phyloP scores from a whole-genome alignment of 305 asterid genomes.

The Solanum hybrid region DNA sequence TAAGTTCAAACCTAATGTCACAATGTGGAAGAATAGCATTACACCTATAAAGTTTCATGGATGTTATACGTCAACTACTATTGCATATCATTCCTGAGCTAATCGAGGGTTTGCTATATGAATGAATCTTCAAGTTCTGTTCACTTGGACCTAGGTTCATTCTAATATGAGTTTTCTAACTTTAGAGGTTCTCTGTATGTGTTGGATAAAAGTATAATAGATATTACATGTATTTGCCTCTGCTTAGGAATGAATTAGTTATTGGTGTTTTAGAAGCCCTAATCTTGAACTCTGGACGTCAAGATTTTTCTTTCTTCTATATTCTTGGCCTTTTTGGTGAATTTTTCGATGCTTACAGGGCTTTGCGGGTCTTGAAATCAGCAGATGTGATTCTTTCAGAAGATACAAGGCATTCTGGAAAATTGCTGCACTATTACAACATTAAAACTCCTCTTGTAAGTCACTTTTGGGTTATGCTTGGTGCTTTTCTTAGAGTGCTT shows the following conservation, averaged over 20 bases:
- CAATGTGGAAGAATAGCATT: background rate
- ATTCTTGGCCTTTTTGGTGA: background rate
- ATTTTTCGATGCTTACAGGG: conserved; percentile 36
- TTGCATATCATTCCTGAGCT: background rate
- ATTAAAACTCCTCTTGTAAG: conserved; percentile 83
- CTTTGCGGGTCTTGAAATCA: conserved; percentile 63
- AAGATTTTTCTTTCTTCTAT: conserved; percentile 1
- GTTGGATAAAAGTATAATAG: background rate
- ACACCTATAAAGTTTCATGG: background rate
- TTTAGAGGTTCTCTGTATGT: background rate
- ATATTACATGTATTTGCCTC: background rate
- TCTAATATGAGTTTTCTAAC: background rate
- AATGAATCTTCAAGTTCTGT: background rate
- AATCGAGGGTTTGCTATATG: background rate
- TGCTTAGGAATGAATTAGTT: background rate
- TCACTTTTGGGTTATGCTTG: conserved; percentile 10
- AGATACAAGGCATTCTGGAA: conserved; percentile 89
- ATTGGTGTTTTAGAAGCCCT: background rate
- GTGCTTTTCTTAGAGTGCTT: background rate
- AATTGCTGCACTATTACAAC: conserved; percentile 70
- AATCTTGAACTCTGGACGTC: background rate
- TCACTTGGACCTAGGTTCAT: background rate
- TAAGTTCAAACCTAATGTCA: background rate
- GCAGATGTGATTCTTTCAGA: conserved; percentile 84
- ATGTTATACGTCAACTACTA: background rate